Evolutionary conservation across 805 yeast genomes (phyloP).

Genomic region (Monosporozyma aerobia): DNA sequence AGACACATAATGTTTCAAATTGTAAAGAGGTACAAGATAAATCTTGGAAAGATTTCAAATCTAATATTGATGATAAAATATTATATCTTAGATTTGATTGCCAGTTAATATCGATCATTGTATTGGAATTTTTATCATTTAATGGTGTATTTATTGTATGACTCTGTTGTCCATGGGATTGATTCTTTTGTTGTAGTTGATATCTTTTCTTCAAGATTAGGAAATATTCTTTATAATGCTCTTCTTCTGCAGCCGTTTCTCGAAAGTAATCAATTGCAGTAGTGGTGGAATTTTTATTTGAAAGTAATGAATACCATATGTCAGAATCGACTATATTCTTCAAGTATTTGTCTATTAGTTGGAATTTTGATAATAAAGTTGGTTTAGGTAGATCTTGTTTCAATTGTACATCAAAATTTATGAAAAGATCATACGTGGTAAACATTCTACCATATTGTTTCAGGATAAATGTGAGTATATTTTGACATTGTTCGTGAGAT

Average conservation of each 20-base stretch:
- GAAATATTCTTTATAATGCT: background rate
- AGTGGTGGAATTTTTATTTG: background rate
- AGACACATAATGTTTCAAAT: conserved; percentile 27
- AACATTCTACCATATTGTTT: background rate
- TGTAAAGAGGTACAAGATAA: conserved; percentile 5
- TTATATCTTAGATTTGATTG: conserved; percentile 20
- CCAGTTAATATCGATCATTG: conserved; percentile 2
- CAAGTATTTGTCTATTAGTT: background rate
- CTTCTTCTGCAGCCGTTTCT: background rate
- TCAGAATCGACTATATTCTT: background rate
- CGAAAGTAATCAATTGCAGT: background rate
- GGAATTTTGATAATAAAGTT: background rate
- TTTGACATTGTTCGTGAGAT: background rate
- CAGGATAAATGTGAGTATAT: background rate
- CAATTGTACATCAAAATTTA: background rate
- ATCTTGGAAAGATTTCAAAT: conserved; percentile 4
- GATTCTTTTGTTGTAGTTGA: background rate
- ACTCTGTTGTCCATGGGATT: background rate
- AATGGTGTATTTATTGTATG: background rate
- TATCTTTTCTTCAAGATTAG: background rate
- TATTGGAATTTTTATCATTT: background rate
- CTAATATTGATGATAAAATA: conserved; percentile 11
- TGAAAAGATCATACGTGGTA: background rate
- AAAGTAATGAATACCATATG: background rate
- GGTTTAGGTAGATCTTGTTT: background rate